Evolutionary conservation across 75 land plant species (phyloP), one percentile per base, ranked within the genome.

Genomic region (Sequoia sempervirens): DNA sequence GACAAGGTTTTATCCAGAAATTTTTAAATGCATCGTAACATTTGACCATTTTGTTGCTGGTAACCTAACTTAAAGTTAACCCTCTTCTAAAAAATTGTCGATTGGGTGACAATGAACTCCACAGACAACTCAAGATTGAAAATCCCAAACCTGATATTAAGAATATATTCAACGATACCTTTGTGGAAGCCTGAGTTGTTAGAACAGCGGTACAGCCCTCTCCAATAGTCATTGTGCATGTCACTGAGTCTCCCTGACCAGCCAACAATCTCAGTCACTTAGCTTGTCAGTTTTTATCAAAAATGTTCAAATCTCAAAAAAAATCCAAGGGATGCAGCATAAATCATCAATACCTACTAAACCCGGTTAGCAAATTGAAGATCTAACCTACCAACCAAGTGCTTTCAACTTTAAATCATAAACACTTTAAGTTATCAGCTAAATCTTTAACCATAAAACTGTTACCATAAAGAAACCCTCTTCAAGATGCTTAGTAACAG

Each of bases 121-220:
- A 50, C 53, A 26, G 26, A 61, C 66, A 61, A 61, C 8, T 23
- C 66, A 5, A 61, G 26, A 61, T 23, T 61, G 66, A 23, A 61
- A 61, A 61, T 61, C 66, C 28, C 66, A 61, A 61, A 61, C 0
- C 28, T 61, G 26, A 61, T 23, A 61, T 20, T 23, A 61, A 61
- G 66, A 61, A 61, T 61, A 6, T 26, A 61, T 30, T 45, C 2
- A 53, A 85, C 30, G 37, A 83, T 36, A 95, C 97, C 93, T 97
- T 97, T 0, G 99, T 97, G 37, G 98, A 97, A 80, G 98, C 89
- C 81, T 97, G 99, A 15, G 99, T 97, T 0, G 98, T 95, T 75
- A 97, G 47, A 32, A 91, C 96, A 1, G 86, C 85, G 32, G 92
- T 92, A 85, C 96, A 92, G 38, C 82, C 87, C 83, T 92, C 92